Evolutionary conservation across 306 rosid species (phyloP).

Genomic region (Bauhinia variegata): DNA sequence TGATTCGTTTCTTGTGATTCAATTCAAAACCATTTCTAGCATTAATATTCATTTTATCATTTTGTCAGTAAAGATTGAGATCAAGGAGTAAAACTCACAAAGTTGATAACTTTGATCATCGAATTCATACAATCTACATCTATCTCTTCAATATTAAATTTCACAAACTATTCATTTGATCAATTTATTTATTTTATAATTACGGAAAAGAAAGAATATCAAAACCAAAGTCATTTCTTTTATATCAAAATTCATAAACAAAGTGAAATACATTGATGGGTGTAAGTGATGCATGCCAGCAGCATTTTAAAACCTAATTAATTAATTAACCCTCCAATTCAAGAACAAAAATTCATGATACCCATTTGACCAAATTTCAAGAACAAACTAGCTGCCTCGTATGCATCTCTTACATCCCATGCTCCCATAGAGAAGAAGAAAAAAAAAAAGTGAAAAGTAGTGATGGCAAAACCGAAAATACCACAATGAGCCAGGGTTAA

Average conservation of each 20-base stretch:
- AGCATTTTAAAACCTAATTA: too few species aligned
- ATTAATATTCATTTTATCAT: slow-evolving; percentile 16
- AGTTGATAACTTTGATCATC: slow-evolving; percentile 37
- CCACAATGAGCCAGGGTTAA: slow-evolving; percentile 31
- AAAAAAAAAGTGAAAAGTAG: not conserved
- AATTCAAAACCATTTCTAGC: too few species aligned
- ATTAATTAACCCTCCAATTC: too few species aligned
- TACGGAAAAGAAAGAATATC: not conserved
- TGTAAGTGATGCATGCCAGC: slow-evolving; percentile 99
- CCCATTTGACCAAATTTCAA: slow-evolving; percentile 36
- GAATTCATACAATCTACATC: too few species aligned
- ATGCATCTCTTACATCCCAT: slow-evolving; percentile 99
- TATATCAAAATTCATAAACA: slow-evolving; percentile 46
- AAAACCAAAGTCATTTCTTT: slow-evolving; percentile 35
- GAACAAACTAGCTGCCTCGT: slow-evolving; percentile 62
- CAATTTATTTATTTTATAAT: too few species aligned
- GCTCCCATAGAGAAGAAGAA: slow-evolving; percentile 39
- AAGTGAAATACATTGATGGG: slow-evolving; percentile 64
- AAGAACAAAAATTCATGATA: slow-evolving; percentile 20
- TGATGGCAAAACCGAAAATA: slow-evolving; percentile 36
- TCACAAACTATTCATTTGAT: too few species aligned
- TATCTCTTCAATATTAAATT: too few species aligned
- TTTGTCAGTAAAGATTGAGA: slow-evolving; percentile 16
- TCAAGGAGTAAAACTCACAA: slow-evolving; percentile 38
- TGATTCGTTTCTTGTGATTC: slow-evolving; percentile 39